phyloP scores from a whole-genome alignment of 208 protist genomes.

The Acanthamoeba royreba region DNA sequence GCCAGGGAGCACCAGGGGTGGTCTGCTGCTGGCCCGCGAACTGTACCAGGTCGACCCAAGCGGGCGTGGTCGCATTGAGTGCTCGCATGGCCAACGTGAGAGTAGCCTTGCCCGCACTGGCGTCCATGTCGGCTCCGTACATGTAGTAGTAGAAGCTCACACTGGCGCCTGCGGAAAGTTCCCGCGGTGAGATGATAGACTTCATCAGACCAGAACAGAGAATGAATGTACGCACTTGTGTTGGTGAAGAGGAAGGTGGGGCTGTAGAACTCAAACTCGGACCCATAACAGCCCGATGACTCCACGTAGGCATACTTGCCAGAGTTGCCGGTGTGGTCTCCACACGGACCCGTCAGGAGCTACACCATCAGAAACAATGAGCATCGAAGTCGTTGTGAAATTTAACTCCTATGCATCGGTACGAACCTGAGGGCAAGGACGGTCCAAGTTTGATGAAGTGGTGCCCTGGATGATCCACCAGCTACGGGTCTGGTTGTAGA shows the following conservation, averaged over 20 bases:
- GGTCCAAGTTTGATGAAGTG: neutral
- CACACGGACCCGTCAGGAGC: neutral
- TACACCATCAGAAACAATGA: too few relatives aligned
- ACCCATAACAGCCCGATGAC: neutral
- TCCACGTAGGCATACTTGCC: slow-evolving; percentile 11
- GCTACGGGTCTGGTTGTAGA: neutral
- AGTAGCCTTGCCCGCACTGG: neutral
- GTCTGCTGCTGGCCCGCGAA: neutral
- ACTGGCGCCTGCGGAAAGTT: neutral
- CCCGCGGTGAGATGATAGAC: too few relatives aligned
- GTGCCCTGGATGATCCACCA: neutral
- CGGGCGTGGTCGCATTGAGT: neutral
- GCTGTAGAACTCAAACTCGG: neutral
- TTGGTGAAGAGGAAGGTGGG: neutral
- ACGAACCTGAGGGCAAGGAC: too few relatives aligned
- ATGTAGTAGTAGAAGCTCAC: neutral
- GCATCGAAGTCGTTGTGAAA: too few relatives aligned
- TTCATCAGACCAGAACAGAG: too few relatives aligned
- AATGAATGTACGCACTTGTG: neutral
- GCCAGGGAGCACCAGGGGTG: neutral
- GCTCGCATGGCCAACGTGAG: neutral
- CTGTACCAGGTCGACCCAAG: neutral
- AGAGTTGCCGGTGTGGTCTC: neutral
- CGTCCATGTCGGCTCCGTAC: neutral
- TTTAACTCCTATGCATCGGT: too few relatives aligned